Evolutionary conservation across 148 eudicot species (phyloP).

Genomic region (Camellia lanceoleosa): DNA sequence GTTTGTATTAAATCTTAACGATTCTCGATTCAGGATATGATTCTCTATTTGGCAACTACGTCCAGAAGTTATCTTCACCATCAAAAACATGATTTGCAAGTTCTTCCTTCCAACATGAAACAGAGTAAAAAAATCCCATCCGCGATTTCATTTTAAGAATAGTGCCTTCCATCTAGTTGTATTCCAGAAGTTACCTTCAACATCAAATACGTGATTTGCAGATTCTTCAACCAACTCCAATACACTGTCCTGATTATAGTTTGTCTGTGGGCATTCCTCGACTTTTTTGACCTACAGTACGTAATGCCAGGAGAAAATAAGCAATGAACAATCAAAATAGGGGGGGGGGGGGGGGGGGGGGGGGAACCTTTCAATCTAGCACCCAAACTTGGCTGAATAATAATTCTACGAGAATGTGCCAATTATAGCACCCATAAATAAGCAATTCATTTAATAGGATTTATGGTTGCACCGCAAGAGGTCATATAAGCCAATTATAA

Average conservation of each 20-base stretch:
- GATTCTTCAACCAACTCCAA: slow-evolving; percentile 35
- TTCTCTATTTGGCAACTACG: too few species aligned
- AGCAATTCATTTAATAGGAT: not conserved
- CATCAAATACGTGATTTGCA: slow-evolving; percentile 29
- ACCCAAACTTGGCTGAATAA: not conserved
- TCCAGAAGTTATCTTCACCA: too few species aligned
- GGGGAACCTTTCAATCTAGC: not conserved
- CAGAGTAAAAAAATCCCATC: not conserved
- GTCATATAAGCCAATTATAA: not conserved
- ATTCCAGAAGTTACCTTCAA: slow-evolving; percentile 43
- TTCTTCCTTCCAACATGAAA: not conserved
- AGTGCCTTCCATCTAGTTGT: not conserved
- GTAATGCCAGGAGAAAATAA: slow-evolving; percentile 9
- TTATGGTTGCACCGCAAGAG: too few species aligned
- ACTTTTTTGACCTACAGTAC: slow-evolving; percentile 50
- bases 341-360: too few species aligned
- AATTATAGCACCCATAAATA: not conserved
- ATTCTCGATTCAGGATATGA: too few species aligned
- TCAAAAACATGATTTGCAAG: too few species aligned
- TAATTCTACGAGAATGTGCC: not conserved
- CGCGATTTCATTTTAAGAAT: not conserved
- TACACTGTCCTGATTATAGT: slow-evolving; percentile 24
- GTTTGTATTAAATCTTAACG: too few species aligned
- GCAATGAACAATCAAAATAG: not conserved
- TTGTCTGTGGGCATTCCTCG: slow-evolving; percentile 37